Evolutionary conservation across 208 protist species (phyloP).

Genomic region (Crithidia bombi): DNA sequence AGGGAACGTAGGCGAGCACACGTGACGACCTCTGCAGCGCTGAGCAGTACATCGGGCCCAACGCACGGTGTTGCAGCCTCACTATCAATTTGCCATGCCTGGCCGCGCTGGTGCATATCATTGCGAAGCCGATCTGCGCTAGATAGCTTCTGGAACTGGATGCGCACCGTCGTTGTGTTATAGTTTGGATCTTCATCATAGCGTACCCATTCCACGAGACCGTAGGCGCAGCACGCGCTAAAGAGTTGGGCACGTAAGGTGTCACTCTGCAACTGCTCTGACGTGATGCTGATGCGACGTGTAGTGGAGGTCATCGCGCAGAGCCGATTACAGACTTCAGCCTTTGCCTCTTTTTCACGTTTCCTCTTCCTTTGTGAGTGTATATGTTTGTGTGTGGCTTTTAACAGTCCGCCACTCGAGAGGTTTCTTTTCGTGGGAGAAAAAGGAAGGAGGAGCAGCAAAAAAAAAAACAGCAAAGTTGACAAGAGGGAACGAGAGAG

Average conservation of each 20-base stretch:
- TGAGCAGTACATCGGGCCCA: constrained; percentile 52
- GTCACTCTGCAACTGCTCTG: constrained; percentile 53
- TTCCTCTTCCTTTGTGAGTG: neutral
- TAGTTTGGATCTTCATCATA: constrained; percentile 62
- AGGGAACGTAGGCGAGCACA: constrained; percentile 21
- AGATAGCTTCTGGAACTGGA: constrained; percentile 83
- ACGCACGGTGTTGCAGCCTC: constrained; percentile 46
- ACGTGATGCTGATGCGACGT: constrained; percentile 57
- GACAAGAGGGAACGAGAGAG: constrained; percentile 6
- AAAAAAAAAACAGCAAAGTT: constrained; percentile 1
- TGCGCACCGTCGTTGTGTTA: constrained; percentile 47
- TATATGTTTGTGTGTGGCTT: neutral
- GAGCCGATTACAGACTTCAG: too few relatives aligned
- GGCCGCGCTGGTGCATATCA: constrained; percentile 42
- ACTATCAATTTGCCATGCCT: constrained; percentile 52
- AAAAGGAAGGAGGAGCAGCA: neutral
- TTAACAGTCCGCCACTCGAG: too few relatives aligned
- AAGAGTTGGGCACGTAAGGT: constrained; percentile 58
- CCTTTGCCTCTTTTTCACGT: too few relatives aligned
- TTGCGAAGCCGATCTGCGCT: constrained; percentile 56
- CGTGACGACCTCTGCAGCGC: constrained; percentile 40
- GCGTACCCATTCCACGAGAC: constrained; percentile 56
- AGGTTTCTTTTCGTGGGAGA: too few relatives aligned
- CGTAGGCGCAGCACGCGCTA: constrained; percentile 66
- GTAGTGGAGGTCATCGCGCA: constrained; percentile 25